Conservation (phyloP, 2,329 filamentous ascomycete genomes). For the Pestalotiopsis sp. region DNA sequence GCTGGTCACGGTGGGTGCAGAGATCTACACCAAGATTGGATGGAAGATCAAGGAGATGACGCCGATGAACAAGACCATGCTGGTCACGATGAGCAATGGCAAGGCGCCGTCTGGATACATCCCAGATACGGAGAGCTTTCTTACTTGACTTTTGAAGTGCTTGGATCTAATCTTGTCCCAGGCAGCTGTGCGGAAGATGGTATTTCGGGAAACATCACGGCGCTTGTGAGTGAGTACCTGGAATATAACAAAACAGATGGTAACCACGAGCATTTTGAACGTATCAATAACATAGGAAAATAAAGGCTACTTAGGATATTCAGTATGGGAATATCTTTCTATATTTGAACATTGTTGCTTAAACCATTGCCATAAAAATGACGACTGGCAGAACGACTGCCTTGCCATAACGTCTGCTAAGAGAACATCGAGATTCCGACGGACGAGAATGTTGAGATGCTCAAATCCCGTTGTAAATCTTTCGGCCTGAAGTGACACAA, state of each 20-base stretch:
- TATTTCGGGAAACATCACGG: background rate
- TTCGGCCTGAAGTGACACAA: too few species aligned
- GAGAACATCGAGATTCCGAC: too few species aligned
- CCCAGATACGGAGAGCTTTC: background rate
- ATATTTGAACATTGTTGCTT: too few species aligned
- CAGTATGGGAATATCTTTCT: too few species aligned
- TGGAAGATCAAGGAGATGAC: conserved; percentile 1
- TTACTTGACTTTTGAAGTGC: background rate
- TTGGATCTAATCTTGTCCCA: background rate
- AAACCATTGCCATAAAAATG: too few species aligned
- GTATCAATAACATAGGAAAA: background rate
- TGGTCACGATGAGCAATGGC: background rate
- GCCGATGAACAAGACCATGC: background rate
- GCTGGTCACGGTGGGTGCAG: background rate
- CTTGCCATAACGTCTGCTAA: too few species aligned
- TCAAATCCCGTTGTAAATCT: too few species aligned
- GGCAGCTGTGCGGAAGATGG: background rate
- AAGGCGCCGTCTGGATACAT: background rate
- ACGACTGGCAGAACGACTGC: too few species aligned
- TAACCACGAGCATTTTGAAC: background rate
- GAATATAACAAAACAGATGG: background rate
- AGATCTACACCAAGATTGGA: conserved; percentile 4
- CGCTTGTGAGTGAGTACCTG: background rate
- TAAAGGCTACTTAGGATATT: too few species aligned
- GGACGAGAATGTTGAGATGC: too few species aligned